Conservation (phyloP, 805 yeast genomes). For the Metschnikowia borealis region DNA sequence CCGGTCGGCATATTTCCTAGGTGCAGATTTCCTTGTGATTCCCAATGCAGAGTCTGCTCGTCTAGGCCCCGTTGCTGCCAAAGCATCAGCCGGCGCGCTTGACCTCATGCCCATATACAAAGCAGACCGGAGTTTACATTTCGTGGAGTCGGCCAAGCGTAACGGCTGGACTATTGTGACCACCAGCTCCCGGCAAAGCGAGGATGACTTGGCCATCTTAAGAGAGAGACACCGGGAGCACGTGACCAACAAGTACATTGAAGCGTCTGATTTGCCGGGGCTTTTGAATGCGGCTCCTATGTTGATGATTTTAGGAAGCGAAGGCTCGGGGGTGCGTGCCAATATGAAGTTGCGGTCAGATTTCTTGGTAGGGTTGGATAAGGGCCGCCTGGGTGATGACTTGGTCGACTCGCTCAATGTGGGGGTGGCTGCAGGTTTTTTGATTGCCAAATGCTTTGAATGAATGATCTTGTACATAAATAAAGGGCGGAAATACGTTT, state of each 20-base stretch:
- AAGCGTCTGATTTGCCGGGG: constrained; percentile 39
- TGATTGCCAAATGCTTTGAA: constrained; percentile 34
- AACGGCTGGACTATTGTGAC: constrained; percentile 74
- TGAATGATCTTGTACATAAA: neutral
- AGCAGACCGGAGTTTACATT: constrained; percentile 53
- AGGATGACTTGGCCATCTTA: constrained; percentile 19
- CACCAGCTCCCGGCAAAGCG: constrained; percentile 42
- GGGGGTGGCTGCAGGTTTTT: constrained; percentile 79
- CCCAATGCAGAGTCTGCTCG: constrained; percentile 71
- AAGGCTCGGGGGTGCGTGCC: constrained; percentile 77
- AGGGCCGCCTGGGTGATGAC: constrained; percentile 27
- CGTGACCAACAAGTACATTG: constrained; percentile 33
- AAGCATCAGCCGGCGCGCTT: constrained; percentile 80
- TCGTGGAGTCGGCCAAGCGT: constrained; percentile 51
- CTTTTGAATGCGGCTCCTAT: constrained; percentile 52
- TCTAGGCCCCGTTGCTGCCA: constrained; percentile 71
- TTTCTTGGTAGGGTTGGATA: constrained; percentile 39
- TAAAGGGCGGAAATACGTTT: too few species aligned
- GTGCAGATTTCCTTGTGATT: constrained; percentile 72
- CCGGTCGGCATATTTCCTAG: constrained; percentile 75
- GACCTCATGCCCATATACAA: constrained; percentile 65
- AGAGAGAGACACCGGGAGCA: constrained; percentile 27
- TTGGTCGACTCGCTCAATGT: constrained; percentile 80
- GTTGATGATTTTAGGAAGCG: constrained; percentile 77
- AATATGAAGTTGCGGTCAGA: constrained; percentile 58